Evolutionary conservation across 1,139 yeast species (phyloP), one percentile per base, ranked within the genome.

Genomic region (Groenewaldozyma auringiensis): DNA sequence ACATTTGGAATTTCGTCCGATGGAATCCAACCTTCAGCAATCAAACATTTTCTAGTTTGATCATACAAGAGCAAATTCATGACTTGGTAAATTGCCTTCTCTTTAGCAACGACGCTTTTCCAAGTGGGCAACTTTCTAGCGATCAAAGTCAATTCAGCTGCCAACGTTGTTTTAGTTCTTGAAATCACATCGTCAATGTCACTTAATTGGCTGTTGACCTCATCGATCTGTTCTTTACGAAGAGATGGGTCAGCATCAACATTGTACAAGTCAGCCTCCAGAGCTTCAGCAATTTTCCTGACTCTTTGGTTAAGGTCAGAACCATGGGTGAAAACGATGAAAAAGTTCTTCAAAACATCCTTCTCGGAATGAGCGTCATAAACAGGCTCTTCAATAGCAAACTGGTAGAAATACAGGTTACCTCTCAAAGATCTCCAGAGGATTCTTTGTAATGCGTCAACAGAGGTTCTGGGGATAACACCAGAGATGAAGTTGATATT

Each of bases 21-120:
- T 42, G 95, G 95, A 33, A 88, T 75, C 98, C 98, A 92, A 29
- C 97, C 99, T 70, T 92, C 98, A n/a, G 95, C 97, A 49, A 92
- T 87, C 47, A 92, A 70, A 50, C 94, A 84, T 57, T 92, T 78
- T 65, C 97, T 76, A 34, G 87, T 79, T 48, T 81, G 78, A 62
- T 89, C 96, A 62, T 81, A 86, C 60, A 83, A 85, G 65, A 89
- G 88, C 56, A 78, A 72, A 65, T 89, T 89, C 62, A 92, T 71
- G 0, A 85, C 75, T 53, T 81, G 77, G 63, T 79, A 87, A 34
- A 88, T 80, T 29, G 81, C 72, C 59, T 81, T 80, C 59, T 92
- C 98, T 57, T 85, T 76, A 44, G 75, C 71, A 36, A 86, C 69
- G 21, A 72, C 71, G 41, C 81, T 82, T 54, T 76, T 79, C 81